phyloP scores from a whole-genome alignment of 2,329 filamentous ascomycete genomes.

The Saccharata proteae region DNA sequence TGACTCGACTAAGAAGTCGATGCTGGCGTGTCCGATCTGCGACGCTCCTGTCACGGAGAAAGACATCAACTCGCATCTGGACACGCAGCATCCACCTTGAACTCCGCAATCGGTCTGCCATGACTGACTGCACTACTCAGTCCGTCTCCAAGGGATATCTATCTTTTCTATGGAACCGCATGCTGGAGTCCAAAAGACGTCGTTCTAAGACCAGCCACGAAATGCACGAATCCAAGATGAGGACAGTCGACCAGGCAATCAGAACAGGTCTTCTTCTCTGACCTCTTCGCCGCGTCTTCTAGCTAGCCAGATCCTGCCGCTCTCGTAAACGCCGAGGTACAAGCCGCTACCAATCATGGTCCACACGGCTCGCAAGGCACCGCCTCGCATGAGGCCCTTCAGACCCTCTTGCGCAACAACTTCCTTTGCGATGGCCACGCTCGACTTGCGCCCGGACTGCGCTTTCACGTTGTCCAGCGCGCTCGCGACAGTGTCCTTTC shows the following conservation, averaged over 20 bases:
- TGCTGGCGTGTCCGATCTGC: slow-evolving; percentile 30
- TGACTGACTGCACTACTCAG: too few relatives aligned
- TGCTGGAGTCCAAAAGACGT: too few relatives aligned
- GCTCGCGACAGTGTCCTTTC: not conserved
- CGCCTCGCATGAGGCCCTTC: slow-evolving; percentile 66
- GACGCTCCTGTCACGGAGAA: slow-evolving; percentile 16
- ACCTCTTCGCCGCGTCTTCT: slow-evolving; percentile 28
- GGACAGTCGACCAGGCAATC: too few relatives aligned
- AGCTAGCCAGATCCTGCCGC: slow-evolving; percentile 47
- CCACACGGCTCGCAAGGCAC: slow-evolving; percentile 61
- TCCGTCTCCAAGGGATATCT: too few relatives aligned
- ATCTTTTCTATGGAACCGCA: too few relatives aligned
- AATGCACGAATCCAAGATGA: too few relatives aligned
- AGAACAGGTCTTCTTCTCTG: slow-evolving; percentile 4
- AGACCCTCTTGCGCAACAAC: slow-evolving; percentile 57
- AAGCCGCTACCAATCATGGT: slow-evolving; percentile 72
- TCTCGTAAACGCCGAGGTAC: slow-evolving; percentile 80
- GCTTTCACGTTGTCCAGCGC: slow-evolving; percentile 18
- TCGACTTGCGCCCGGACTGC: slow-evolving; percentile 24
- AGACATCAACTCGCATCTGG: slow-evolving; percentile 29
- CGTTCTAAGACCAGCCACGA: too few relatives aligned
- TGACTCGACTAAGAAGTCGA: slow-evolving; percentile 11
- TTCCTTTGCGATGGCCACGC: slow-evolving; percentile 50
- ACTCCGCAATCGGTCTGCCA: too few relatives aligned
- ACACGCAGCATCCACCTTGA: too few relatives aligned